Conservation (phyloP, 768 basidiomycete species). For the Tricholoma flavovirens region DNA sequence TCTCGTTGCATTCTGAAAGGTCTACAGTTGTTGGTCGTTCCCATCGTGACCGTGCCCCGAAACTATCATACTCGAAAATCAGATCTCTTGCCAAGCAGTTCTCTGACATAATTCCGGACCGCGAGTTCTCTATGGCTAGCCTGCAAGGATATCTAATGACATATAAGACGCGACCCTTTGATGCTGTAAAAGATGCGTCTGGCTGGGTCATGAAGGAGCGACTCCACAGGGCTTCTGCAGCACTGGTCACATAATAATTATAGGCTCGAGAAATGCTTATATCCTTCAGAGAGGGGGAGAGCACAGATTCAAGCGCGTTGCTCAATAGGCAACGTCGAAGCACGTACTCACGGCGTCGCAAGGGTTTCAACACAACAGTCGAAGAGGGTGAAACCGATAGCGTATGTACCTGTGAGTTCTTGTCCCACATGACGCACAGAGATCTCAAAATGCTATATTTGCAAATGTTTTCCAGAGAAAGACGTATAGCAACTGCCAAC, state of each 20-base stretch:
- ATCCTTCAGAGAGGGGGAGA: neutral
- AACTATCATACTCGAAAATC: constrained; percentile 33
- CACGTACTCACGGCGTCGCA: no score
- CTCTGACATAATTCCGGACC: constrained; percentile 42
- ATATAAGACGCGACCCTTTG: constrained; percentile 54
- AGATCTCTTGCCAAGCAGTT: constrained; percentile 49
- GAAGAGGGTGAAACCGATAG: no score
- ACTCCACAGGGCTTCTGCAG: neutral
- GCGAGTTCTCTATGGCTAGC: constrained; percentile 41
- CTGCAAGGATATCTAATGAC: constrained; percentile 60
- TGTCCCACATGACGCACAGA: no score
- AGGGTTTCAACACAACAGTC: no score
- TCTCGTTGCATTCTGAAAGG: no score
- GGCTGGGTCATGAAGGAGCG: constrained; percentile 46
- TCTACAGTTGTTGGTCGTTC: constrained; percentile 10
- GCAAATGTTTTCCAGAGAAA: no score
- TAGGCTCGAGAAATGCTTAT: neutral
- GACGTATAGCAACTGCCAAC: no score
- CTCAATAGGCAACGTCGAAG: no score
- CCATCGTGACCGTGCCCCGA: constrained; percentile 29
- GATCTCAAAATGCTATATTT: no score
- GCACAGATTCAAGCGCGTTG: neutral
- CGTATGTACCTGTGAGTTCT: no score
- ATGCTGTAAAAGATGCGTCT: constrained; percentile 40
- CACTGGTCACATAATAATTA: neutral